Evolutionary conservation across 331 rosid genomes (phyloP).

Genomic region (Ulmus americana): DNA sequence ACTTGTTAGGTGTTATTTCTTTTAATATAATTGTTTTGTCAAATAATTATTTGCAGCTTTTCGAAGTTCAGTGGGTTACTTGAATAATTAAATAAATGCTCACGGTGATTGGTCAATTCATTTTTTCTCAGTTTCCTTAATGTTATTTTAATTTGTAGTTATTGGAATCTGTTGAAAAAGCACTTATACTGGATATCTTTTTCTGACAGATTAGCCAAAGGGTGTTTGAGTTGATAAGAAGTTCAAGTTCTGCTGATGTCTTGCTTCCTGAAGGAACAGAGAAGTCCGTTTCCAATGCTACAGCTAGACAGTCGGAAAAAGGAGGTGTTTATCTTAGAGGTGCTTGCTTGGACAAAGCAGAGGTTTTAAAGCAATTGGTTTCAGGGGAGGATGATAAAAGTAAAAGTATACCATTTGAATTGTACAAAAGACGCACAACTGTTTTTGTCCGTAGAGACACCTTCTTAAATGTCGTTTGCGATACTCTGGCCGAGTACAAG

Average conservation of each 20-base stretch:
- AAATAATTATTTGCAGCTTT: neutral
- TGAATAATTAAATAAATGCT: neutral
- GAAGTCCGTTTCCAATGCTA: constrained; percentile 25
- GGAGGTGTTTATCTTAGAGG: constrained; percentile 21
- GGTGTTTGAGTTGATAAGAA: constrained; percentile 55
- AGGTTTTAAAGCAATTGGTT: constrained; percentile 30
- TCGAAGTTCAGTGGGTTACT: neutral
- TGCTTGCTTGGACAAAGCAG: constrained; percentile 25
- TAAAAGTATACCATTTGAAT: constrained; percentile 60
- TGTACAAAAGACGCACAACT: constrained; percentile 75
- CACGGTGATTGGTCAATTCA: constrained; percentile 7
- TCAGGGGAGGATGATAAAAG: constrained; percentile 30
- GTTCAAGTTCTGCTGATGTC: constrained; percentile 30
- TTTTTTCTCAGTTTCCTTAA: constrained; percentile 12
- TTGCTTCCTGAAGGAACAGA: constrained; percentile 37
- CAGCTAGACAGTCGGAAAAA: constrained; percentile 25
- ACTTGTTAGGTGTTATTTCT: neutral
- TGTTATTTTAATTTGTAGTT: neutral
- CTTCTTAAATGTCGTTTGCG: constrained; percentile 74
- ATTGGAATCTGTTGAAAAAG: neutral
- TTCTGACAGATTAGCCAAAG: constrained; percentile 71
- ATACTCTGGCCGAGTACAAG: constrained; percentile 76
- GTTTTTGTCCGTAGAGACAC: constrained; percentile 50
- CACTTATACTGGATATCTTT: constrained; percentile 18
- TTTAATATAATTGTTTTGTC: neutral